Percentiles rank a stretch among this genome's conserved stretches.
phyloP scores from a whole-genome alignment of 1,284 basidiomycete species.

The Ceratobasidium sp. region DNA sequence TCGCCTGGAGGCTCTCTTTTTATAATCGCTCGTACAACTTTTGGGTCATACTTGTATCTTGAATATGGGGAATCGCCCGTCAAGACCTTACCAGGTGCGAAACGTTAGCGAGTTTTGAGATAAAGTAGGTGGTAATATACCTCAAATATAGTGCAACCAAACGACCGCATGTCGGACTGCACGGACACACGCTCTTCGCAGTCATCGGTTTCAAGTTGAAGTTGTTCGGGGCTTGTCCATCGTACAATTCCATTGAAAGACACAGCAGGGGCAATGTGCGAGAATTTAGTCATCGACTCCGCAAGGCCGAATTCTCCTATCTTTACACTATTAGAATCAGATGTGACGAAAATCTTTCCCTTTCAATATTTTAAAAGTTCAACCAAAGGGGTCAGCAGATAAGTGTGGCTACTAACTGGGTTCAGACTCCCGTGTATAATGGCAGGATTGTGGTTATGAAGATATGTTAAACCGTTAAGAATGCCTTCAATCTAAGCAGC shows the following conservation, averaged over 20 bases:
- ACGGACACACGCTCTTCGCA: background rate
- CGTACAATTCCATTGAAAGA: constrained; percentile 1
- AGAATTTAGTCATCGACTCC: constrained; percentile 6
- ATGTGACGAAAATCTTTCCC: constrained; percentile 7
- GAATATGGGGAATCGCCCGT: background rate
- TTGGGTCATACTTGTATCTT: constrained; percentile 9
- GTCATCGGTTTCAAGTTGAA: background rate
- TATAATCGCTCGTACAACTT: constrained; percentile 8
- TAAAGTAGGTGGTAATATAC: background rate
- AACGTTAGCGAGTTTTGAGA: background rate
- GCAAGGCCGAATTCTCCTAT: constrained; percentile 29
- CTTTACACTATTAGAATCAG: background rate
- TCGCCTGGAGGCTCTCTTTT: background rate
- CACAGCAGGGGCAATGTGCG: background rate
- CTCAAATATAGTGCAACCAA: constrained; percentile 30
- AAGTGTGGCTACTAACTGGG: background rate
- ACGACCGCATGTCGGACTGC: constrained; percentile 24
- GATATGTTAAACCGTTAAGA: constrained; percentile 21
- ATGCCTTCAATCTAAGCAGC: constrained; percentile 8
- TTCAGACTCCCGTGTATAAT: constrained; percentile 40
- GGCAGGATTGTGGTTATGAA: constrained; percentile 22
- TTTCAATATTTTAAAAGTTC: background rate
- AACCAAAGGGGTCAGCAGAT: background rate
- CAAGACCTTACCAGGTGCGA: background rate
- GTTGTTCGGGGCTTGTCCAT: constrained; percentile 21